Evolutionary conservation across 179 eudicot genomes (phyloP), one percentile per base, ranked within the genome.

Genomic region (Silene vulgaris): DNA sequence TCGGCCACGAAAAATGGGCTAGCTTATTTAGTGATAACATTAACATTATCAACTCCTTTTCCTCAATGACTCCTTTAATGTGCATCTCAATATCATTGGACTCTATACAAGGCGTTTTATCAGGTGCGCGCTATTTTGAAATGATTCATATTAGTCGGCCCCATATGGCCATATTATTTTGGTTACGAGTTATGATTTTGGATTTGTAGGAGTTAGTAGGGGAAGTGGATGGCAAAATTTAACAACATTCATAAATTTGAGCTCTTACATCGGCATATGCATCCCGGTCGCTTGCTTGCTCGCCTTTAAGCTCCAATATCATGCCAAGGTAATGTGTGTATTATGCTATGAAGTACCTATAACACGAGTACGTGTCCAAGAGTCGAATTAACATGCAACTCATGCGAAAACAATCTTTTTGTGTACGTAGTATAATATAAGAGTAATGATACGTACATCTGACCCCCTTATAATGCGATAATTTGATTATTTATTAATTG

Each of bases 211-310:
- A 32, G 97, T 88, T 76, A 89, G 92, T 71, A 88, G 97, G 79
- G 97, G 97, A 75, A 85, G 91, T 60, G 95, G 97, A 0, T 91
- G 95, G 97, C 97, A 91, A 79, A 88, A 88, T 17, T 76, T 85
- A 79, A 92, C 89, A 0, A 80, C 87, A 77, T 83, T 71, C 77
- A 83, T 87, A 63, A 92, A 89, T 76, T 74, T 72, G 29, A 72
- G 75, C 75, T 56, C 75, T 5, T 72, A 56, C 29, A 56, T 72
- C n/a, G 75, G 75, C 28, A 72, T 72, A 29, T 16, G 65, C 65
- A 72, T 72, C 50, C 75, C 75, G 2, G 6, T 72, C 30, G 75
- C 75, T 56, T 72, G 75, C 65, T 56, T 72, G 35, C 75, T 72
- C 3, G 75, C 64, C 65, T 72, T 72, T 9, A 17, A 30, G 26